Evolutionary conservation across 768 basidiomycete genomes (phyloP), one percentile per base, ranked within the genome.

Genomic region (Pulveroboletus sp.): DNA sequence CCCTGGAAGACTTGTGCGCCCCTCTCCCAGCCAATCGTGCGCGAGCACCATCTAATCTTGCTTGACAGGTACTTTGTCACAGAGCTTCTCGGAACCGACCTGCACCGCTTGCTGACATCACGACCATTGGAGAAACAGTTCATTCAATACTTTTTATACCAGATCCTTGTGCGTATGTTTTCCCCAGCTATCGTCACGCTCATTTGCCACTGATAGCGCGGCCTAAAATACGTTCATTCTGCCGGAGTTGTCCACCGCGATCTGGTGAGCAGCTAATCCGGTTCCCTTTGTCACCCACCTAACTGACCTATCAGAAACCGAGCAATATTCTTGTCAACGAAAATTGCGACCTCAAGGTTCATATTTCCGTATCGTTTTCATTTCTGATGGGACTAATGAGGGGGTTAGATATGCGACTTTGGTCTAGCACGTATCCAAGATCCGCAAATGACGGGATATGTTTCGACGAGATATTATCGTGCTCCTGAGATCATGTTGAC

Each of bases 401-500:
- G 25, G 41, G 25, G 41, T 12, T 51, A 94, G 93, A 98, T 98
- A 63, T 99, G 97, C 66, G 97, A 99, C 70, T 99, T 99, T 69
- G 97, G 97, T 50, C 78, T 99, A 34, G 97, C 97, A 31, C 90
- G 97, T 44, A 94, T 99, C 55, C 97, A 98, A 70, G 97, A 99
- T 67, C 95, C 95, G 5, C 97, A 99, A 68, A 99, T 99, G 97
- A 99, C 97, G 1, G 97, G 97, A 53, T 99, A 98, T 65, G 97
- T 98, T 52, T 98, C 97, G 49, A 99, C 97, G 43, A 79, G 97
- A 58, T 99, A 99, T 73, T 99, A 99, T 68, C 87, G 97, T 43
- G 97, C 97, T 6, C 97, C 97, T 6, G 97, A 99, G 72, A 99
- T 99, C 74, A 99, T 99, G 97, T 79, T 99, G 66, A 99, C 97